Conservation (phyloP, 371 early-diverging fungal genomes). For the Blakeslea trispora region DNA sequence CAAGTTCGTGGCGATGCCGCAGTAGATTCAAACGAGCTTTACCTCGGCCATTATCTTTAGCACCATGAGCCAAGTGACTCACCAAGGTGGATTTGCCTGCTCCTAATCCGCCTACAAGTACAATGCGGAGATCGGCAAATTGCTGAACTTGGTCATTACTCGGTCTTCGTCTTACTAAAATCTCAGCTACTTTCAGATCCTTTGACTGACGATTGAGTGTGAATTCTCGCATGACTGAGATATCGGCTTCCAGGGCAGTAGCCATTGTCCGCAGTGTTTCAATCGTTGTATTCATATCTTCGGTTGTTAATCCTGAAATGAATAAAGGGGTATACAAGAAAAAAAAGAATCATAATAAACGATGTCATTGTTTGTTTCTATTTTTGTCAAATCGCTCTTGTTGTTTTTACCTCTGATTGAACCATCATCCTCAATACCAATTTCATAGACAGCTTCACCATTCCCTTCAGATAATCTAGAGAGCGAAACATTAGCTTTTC, state of each 20-base stretch:
- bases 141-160: constrained; percentile 38
- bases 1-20: constrained; percentile 91
- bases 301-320: constrained; percentile 45
- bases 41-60: constrained; percentile 88
- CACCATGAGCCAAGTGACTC: constrained; percentile 80
- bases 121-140: constrained; percentile 80
- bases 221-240: constrained; percentile 48
- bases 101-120: constrained; percentile 80
- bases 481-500: too few relatives aligned
- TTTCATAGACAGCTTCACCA: constrained; percentile 87
- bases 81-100: constrained; percentile 88
- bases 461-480: constrained; percentile 81
- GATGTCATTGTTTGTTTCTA: constrained; percentile 27
- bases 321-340: too few relatives aligned
- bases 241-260: constrained; percentile 54
- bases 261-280: constrained; percentile 69
- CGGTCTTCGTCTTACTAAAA: constrained; percentile 57
- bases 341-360: too few relatives aligned
- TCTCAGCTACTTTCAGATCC: constrained; percentile 61
- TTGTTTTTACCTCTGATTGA: constrained; percentile 72
- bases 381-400: constrained; percentile 28
- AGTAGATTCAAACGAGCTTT: constrained; percentile 82
- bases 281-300: constrained; percentile 66
- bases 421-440: constrained; percentile 90
- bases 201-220: constrained; percentile 2